phyloP scores from a whole-genome alignment of 495 filamentous ascomycete species.

The Cryomyces minteri region DNA sequence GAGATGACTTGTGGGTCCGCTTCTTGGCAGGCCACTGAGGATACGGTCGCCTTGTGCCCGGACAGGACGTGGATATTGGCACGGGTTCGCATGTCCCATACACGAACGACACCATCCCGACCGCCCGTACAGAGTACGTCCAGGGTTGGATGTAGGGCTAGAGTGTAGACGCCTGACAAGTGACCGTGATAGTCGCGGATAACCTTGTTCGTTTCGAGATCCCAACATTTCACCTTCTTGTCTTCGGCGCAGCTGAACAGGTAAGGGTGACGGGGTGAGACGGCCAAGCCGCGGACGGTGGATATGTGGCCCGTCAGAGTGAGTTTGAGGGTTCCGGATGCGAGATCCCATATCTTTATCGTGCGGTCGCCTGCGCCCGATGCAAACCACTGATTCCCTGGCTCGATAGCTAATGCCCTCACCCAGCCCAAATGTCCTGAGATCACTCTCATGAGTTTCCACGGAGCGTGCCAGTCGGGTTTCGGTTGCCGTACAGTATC shows the following conservation, averaged over 20 bases:
- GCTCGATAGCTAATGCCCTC: slow-evolving; percentile 74
- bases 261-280: slow-evolving; percentile 89
- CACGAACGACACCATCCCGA: slow-evolving; percentile 79
- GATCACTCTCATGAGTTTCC: slow-evolving; percentile 97
- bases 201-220: slow-evolving; percentile 95
- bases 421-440: slow-evolving; percentile 97
- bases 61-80: slow-evolving; percentile 86
- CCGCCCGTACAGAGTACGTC: slow-evolving; percentile 92
- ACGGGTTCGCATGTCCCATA: slow-evolving; percentile 97
- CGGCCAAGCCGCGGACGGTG: slow-evolving; percentile 82
- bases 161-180: slow-evolving; percentile 85
- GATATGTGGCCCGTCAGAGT: slow-evolving; percentile 96
- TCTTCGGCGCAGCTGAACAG: slow-evolving; percentile 96
- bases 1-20: slow-evolving; percentile 92
- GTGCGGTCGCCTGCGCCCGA: slow-evolving; percentile 91
- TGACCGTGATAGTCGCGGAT: slow-evolving; percentile 98
- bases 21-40: slow-evolving; percentile 83
- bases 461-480: slow-evolving; percentile 91
- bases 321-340: slow-evolving; percentile 59
- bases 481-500: slow-evolving; percentile 54
- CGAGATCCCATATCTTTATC: slow-evolving; percentile 98
- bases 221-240: slow-evolving; percentile 99
- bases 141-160: slow-evolving; percentile 79
- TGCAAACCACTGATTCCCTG: slow-evolving; percentile 94
- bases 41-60: slow-evolving; percentile 73